These are phyloP conservation scores for Stagonosporopsis chrysanthemi DNA, from an alignment of 2,329 filamentous ascomycete genomes.

Conservation along the genomic window DNA sequence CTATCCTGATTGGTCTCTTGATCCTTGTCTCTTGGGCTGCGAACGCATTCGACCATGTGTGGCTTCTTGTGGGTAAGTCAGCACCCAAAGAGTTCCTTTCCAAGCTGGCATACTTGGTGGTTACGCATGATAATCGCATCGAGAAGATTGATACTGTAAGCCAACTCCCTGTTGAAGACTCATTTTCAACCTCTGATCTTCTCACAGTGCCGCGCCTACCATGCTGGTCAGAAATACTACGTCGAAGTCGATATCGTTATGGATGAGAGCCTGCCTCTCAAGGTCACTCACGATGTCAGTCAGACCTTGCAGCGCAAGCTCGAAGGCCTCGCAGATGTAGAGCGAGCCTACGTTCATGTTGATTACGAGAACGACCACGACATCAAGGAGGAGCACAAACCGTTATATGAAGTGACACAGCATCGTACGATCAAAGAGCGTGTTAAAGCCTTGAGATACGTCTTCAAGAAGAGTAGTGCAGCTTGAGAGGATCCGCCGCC, in stretches of 20 bases:
- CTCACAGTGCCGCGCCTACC: slow-evolving; percentile 62
- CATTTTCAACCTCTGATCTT: slow-evolving; percentile 22
- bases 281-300: slow-evolving; percentile 66
- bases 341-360: slow-evolving; percentile 59
- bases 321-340: slow-evolving; percentile 55
- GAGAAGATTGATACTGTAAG: slow-evolving; percentile 63
- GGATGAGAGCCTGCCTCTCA: slow-evolving; percentile 62
- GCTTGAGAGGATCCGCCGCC: background rate
- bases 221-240: slow-evolving; percentile 68
- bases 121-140: slow-evolving; percentile 63
- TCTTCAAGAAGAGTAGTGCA: slow-evolving; percentile 30
- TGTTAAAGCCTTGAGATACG: slow-evolving; percentile 35
- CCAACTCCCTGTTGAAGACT: background rate
- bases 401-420: slow-evolving; percentile 46
- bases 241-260: slow-evolving; percentile 70
- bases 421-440: slow-evolving; percentile 44
- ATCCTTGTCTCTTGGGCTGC: slow-evolving; percentile 68
- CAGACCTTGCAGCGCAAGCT: slow-evolving; percentile 68
- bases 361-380: slow-evolving; percentile 56
- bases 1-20: slow-evolving; percentile 66
- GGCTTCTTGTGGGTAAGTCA: slow-evolving; percentile 67
- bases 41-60: slow-evolving; percentile 69
- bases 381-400: slow-evolving; percentile 51
- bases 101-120: slow-evolving; percentile 63
- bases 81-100: slow-evolving; percentile 65